phyloP scores from a whole-genome alignment of 768 basidiomycete species.

The Chalciporus pseudorubinellus region DNA sequence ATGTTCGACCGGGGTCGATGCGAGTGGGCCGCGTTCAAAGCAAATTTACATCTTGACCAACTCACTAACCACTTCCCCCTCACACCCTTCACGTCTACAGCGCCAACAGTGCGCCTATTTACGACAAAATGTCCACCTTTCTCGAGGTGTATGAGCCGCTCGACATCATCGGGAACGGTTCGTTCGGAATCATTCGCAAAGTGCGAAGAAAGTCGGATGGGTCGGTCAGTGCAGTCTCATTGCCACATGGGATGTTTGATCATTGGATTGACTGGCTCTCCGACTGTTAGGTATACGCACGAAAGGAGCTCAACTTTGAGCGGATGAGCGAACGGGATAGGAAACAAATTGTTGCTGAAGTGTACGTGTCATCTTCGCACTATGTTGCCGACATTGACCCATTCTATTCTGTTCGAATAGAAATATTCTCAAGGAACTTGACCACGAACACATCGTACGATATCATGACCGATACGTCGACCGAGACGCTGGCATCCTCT shows the following conservation, averaged over 20 bases:
- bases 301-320: constrained; percentile 97
- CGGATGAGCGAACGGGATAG: constrained; percentile 94
- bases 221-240: constrained; percentile 47
- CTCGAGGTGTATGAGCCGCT: constrained; percentile 83
- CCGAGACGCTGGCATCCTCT: constrained; percentile 84
- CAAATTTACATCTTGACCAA: constrained; percentile 23
- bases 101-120: constrained; percentile 3
- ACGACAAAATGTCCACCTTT: constrained; percentile 35
- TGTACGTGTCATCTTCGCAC: constrained; percentile 53
- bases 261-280: neutral
- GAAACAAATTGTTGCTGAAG: constrained; percentile 96
- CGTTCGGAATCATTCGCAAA: constrained; percentile 97
- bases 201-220: constrained; percentile 84
- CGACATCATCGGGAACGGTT: constrained; percentile 94
- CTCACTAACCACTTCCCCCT: neutral
- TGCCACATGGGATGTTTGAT: constrained; percentile 8
- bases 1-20: constrained; percentile 19
- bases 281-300: constrained; percentile 64
- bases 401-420: constrained; percentile 39
- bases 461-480: constrained; percentile 93
- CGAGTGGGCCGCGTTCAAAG: constrained; percentile 5
- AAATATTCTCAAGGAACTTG: constrained; percentile 93
- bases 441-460: constrained; percentile 95
- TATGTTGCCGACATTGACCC: neutral
- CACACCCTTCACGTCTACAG: neutral